Base-by-base conservation (phyloP, 2,329 filamentous ascomycete genomes). In the Epichloe elymi region DNA sequence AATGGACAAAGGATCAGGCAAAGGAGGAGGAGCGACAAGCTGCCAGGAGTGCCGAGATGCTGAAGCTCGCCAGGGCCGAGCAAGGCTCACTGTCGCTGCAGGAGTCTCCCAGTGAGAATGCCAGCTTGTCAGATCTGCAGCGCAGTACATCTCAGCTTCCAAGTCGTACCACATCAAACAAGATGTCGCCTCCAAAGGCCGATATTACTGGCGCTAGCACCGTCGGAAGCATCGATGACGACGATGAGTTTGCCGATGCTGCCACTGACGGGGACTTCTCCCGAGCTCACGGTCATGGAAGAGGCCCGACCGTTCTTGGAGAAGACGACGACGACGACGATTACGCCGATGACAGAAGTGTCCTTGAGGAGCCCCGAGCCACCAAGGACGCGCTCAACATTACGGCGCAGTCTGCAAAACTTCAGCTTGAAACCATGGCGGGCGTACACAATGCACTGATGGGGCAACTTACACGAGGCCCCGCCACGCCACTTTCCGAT, bases 1-100 rank as follows among this genome's bases (percentile, higher is more conserved):
- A 97, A 65, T 97, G 88, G 86, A 85, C 88, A 56, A 98, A 98
- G 67, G 93, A 98, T 62, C 93, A 97, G 69, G 90, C 88, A 7
- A 90, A 86, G 59, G 88, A 95, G 65, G 91, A 96, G 60, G 85
- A 91, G 62, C 82, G 76, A 57, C 82, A 89, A 54, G 82, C 82
- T 36, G 81, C 81, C 7, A 82, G 82, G 51, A 86, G 84, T 59
- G 85, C 83, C 5, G 88, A 93, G 65, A 75, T 83, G 37, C 68
- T 95, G 48, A 80, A 80, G 56, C 84, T 90, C 62, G 88, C 87
- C 50, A 90, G 89, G 66, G 82, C 83, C 15, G 87, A 93, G 55
- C 84, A 87, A 54, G 71, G 77, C 53, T 68, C 74, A 1, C 69
- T 70, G 3, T 73, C 74, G 5, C 59, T 68, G 14, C 67, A 69